phyloP scores from a whole-genome alignment of 768 basidiomycete genomes.

The Boletellus emodensis region DNA sequence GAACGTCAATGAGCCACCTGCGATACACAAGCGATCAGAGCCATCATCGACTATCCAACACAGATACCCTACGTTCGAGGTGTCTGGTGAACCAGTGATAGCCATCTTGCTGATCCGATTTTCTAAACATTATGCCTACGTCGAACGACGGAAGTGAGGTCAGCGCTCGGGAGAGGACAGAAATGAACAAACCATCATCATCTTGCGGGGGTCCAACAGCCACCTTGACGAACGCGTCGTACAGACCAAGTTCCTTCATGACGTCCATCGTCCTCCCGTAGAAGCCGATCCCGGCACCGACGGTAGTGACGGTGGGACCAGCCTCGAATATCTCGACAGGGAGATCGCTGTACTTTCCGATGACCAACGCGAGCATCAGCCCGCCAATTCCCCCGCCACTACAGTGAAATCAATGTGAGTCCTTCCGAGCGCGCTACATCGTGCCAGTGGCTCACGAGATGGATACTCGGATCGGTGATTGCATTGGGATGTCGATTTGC shows the following conservation, averaged over 20 bases:
- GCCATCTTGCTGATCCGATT: conserved; percentile 33
- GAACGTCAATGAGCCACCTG: conserved; percentile 29
- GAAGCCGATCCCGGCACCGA: conserved; percentile 45
- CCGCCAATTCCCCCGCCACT: conserved; percentile 41
- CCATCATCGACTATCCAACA: background rate
- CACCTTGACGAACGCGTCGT: conserved; percentile 28
- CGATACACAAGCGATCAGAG: background rate
- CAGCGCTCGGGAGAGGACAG: too few relatives aligned
- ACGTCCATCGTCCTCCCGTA: conserved; percentile 46
- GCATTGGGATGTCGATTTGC: background rate
- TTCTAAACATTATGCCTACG: conserved; percentile 28
- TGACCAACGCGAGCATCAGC: conserved; percentile 30
- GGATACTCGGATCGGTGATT: conserved; percentile 1
- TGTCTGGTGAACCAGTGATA: conserved; percentile 23
- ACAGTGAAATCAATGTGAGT: background rate
- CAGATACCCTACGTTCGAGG: conserved; percentile 21
- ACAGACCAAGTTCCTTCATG: conserved; percentile 37
- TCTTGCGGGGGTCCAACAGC: conserved; percentile 15
- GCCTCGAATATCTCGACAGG: conserved; percentile 44
- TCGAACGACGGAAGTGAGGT: background rate
- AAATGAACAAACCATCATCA: conserved; percentile 14
- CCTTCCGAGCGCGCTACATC: background rate
- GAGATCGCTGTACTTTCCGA: conserved; percentile 23
- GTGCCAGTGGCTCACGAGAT: background rate
- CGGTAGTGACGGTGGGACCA: conserved; percentile 35